phyloP scores from a whole-genome alignment of 768 basidiomycete species.

The Rhodotorula kratochvilovae region DNA sequence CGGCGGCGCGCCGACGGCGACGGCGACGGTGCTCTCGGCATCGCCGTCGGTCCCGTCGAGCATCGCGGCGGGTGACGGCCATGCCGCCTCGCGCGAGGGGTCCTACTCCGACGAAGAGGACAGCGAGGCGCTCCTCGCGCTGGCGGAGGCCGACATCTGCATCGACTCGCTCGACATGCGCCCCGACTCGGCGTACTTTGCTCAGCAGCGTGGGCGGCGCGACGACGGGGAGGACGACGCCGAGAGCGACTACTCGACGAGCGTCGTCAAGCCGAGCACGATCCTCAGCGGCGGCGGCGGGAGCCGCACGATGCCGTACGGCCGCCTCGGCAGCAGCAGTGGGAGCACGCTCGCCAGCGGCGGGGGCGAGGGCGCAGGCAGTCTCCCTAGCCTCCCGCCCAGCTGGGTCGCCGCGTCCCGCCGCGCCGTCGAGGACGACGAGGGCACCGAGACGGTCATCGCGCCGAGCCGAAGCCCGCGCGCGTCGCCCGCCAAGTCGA shows the following conservation, averaged over 20 bases:
- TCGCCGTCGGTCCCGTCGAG: background rate
- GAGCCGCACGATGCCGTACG: constrained; percentile 3
- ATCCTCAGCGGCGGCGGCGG: background rate
- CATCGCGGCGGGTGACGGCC: background rate
- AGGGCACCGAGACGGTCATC: constrained; percentile 13
- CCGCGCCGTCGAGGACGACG: constrained; percentile 39
- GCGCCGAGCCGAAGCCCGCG: background rate
- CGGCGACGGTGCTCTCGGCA: background rate
- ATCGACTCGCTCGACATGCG: constrained; percentile 26
- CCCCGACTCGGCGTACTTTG: background rate
- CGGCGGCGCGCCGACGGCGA: background rate
- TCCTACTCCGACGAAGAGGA: constrained; percentile 5
- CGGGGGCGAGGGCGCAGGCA: constrained; percentile 73
- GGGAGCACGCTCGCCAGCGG: constrained; percentile 50
- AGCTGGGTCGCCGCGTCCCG: constrained; percentile 48
- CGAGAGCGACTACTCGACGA: constrained; percentile 6
- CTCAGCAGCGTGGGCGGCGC: background rate
- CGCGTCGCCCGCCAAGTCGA: background rate
- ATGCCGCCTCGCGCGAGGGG: background rate
- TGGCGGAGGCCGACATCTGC: constrained; percentile 17
- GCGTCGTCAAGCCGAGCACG: constrained; percentile 13
- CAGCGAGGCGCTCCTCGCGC: constrained; percentile 25
- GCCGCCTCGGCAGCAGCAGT: constrained; percentile 21
- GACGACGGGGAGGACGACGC: too few relatives aligned
- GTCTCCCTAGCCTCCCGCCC: constrained; percentile 44